Evolutionary conservation across 1,284 basidiomycete genomes (phyloP), one percentile per base, ranked within the genome.

Genomic region (Sphagnurus paluster): DNA sequence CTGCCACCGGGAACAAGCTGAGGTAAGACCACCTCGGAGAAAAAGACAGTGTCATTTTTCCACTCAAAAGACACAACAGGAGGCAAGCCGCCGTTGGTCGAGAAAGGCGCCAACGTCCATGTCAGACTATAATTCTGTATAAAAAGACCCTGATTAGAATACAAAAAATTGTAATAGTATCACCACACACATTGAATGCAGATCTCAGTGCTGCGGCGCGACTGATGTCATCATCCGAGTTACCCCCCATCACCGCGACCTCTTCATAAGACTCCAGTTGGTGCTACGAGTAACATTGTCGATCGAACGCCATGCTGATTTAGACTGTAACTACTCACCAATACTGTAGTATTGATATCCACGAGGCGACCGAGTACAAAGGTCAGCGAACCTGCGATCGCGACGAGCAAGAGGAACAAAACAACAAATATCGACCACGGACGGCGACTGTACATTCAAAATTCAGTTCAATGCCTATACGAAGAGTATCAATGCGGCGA

Each of bases 91-190:
- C 65, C 65, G 28, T 63, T 58, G 1, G 46, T 50, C 1, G 65
- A 63, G 39, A 66, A 69, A 1, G 68, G 67, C 1, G 63, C 53
- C 28, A 72, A 47, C 1, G 68, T 69, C 69, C 69, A 71, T 8
- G 67, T 68, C 7, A 65, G 45, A 5, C 49, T 33, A 35, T 52
- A 65, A 39, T 62, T 38, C 55, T 58, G 32, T n/a, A 5, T 24
- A 11, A 4, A 36, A 28, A 9, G 14, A 14, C 11, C 30, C 42
- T 10, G 23, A n/a, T 34, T 23, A 13, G 13, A 33, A 8, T 9
- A 24, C n/a, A 14, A 10, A 5, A 17, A 33, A 13, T 33, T 48
- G 59, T 58, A 44, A 11, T 38, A 39, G 5, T 5, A 36, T 13
- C 32, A 14, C 9, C 23, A 50, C 56, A 21, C 39, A 60, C 64